A percentile compares a stretch with the other conserved stretches of the same genome.
These are phyloP conservation scores for Myochromella boudieri DNA, from an alignment of 768 basidiomycete species.

Conservation along the genomic window DNA sequence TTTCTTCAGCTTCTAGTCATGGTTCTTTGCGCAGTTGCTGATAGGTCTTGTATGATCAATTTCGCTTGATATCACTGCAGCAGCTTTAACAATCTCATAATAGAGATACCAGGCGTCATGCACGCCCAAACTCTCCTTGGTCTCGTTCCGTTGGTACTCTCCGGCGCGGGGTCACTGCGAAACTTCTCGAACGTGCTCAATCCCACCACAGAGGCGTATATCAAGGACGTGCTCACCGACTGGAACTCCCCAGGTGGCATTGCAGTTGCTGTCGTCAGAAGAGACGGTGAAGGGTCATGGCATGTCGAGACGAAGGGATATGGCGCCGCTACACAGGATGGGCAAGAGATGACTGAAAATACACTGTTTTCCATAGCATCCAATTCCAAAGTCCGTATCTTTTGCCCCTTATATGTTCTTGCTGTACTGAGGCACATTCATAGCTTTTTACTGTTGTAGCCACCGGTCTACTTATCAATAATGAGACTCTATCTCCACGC, in stretches of 20 bases:
- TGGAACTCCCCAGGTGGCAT: slow-evolving; percentile 27
- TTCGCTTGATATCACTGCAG: too few species aligned
- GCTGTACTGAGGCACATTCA: slow-evolving; percentile 16
- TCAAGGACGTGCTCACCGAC: slow-evolving; percentile 21
- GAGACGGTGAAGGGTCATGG: slow-evolving; percentile 21
- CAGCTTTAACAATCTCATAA: too few species aligned
- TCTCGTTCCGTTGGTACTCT: not conserved
- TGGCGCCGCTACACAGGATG: slow-evolving; percentile 20
- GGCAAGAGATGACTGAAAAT: slow-evolving; percentile 19
- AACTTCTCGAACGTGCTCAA: slow-evolving; percentile 13
- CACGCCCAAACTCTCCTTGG: not conserved
- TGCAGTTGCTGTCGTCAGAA: slow-evolving; percentile 24
- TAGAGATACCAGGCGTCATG: too few species aligned
- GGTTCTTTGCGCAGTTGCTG: too few species aligned
- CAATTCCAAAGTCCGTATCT: slow-evolving; percentile 23
- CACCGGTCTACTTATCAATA: slow-evolving; percentile 26
- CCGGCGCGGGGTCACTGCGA: not conserved
- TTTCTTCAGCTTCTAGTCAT: too few species aligned
- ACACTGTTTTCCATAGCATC: slow-evolving; percentile 27
- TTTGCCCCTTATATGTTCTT: slow-evolving; percentile 18
- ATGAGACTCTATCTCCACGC: slow-evolving; percentile 24
- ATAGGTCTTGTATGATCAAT: too few species aligned
- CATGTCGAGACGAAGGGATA: slow-evolving; percentile 27
- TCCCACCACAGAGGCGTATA: slow-evolving; percentile 17
- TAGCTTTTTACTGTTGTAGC: slow-evolving; percentile 26